These are phyloP conservation scores for Protomyces gravidus DNA, from an alignment of 1,139 yeast genomes.

Conservation along the genomic window DNA sequence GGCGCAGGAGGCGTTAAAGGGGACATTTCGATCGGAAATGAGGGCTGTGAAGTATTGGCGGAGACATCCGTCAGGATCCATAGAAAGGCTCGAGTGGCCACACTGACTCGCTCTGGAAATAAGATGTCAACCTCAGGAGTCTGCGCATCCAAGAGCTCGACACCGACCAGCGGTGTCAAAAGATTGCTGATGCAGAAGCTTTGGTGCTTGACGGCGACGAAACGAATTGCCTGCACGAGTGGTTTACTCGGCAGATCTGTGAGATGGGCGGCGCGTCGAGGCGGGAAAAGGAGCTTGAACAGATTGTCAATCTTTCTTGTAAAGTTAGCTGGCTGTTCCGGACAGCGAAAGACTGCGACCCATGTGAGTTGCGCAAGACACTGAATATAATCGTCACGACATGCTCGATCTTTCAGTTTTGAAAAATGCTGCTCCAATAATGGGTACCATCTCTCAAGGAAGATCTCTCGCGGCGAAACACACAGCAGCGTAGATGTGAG, in stretches of 20 bases:
- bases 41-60: slow-evolving; percentile 54
- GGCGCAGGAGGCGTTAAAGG: background rate
- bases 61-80: slow-evolving; percentile 62
- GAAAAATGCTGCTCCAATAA: slow-evolving; percentile 52
- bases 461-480: slow-evolving; percentile 75
- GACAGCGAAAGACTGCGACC: slow-evolving; percentile 81
- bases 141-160: slow-evolving; percentile 37
- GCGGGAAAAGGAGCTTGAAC: slow-evolving; percentile 54
- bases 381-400: slow-evolving; percentile 52
- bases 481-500: slow-evolving; percentile 70
- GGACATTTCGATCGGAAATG: slow-evolving; percentile 56
- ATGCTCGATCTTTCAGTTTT: slow-evolving; percentile 52
- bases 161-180: slow-evolving; percentile 51
- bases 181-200: slow-evolving; percentile 76
- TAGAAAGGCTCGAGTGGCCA: slow-evolving; percentile 68
- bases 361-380: slow-evolving; percentile 73
- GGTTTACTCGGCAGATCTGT: slow-evolving; percentile 61
- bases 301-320: slow-evolving; percentile 61
- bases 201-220: slow-evolving; percentile 73
- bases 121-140: slow-evolving; percentile 60
- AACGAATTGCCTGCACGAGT: slow-evolving; percentile 64
- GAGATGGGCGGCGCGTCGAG: slow-evolving; percentile 69
- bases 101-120: slow-evolving; percentile 63
- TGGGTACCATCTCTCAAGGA: slow-evolving; percentile 68
- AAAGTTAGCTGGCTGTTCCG: slow-evolving; percentile 84